Base-by-base conservation (phyloP, 805 yeast genomes). In the Myxozyma kluyveri region DNA sequence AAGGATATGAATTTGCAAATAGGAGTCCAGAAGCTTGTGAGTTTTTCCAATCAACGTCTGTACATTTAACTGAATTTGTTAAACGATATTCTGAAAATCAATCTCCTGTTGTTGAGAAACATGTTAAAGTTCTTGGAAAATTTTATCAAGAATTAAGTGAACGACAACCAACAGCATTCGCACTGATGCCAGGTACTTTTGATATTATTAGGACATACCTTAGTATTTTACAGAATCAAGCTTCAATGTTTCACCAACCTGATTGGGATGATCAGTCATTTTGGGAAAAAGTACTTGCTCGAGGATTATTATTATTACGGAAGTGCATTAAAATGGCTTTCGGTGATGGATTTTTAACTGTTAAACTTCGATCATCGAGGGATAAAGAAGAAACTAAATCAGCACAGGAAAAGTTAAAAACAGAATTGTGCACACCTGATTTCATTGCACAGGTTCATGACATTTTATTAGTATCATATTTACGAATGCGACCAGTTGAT, bases 201-300 rank as follows among this genome's bases (percentile, higher is more conserved):
- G 78, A 80, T 9, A 80, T 88, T 4, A 61, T 88, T n/a, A 71
- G 80, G 39, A 74, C 84, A 1, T 77, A 84, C 55, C 70, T 88
- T 46, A 74, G 79, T 2, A 60, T 85, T 19, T 67, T 90, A 18
- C 82, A 83, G 47, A 73, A 75, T 14, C 83, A 83, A 61, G 91
- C 95, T 0, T 69, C 75, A n/a, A 65, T 65, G 1, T 53, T 66
- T 42, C 63, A 64, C 50, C 46, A 44, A 14, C 39, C 84, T 61
- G 74, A 78, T 37, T 79, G 78, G 60, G 75, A 71, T 3, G 83
- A 80, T 4, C 77, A 75, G 50, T 79, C 77, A 31, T 78, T 88
- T 59, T 88, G 95, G 95, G 89, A 84, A 61, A 78, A 76, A 38
- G 66, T 88, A 23, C 83, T 85, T 1, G 80, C 88, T 2, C 71